phyloP scores from a whole-genome alignment of 139 green algal genomes.

The Chlamydomonas schloesseri region DNA sequence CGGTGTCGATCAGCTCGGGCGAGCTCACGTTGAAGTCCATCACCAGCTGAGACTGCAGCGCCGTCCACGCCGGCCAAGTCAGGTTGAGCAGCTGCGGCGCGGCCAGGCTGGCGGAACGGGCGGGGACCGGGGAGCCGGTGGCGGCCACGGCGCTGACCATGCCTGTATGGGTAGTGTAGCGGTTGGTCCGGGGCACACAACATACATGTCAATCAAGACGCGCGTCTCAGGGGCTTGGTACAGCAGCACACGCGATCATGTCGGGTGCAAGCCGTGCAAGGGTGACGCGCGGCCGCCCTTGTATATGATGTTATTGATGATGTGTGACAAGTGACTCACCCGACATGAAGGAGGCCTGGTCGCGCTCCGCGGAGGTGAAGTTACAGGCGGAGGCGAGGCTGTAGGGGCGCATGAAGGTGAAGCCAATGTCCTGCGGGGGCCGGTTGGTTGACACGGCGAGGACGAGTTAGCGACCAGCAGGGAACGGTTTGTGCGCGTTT shows the following conservation, averaged over 20 bases:
- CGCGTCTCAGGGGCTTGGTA: too few species aligned
- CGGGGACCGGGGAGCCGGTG: neutral
- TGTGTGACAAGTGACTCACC: too few species aligned
- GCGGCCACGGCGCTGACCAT: neutral
- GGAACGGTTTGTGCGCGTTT: too few species aligned
- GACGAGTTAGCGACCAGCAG: too few species aligned
- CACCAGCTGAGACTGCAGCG: neutral
- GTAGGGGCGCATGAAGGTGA: constrained; percentile 4
- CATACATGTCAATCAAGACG: too few species aligned
- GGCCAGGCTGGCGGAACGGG: neutral
- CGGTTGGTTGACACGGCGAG: too few species aligned
- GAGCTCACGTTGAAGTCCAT: neutral
- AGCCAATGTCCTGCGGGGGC: neutral
- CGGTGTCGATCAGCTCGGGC: neutral
- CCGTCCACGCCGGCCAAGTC: neutral
- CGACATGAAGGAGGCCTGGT: neutral
- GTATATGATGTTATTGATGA: too few species aligned
- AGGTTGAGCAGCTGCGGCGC: neutral
- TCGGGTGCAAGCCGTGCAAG: too few species aligned
- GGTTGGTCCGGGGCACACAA: neutral
- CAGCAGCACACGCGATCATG: too few species aligned
- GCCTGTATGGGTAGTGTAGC: too few species aligned
- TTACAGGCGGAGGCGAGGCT: neutral
- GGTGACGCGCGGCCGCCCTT: too few species aligned
- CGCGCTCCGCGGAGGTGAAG: neutral